A percentile compares a stretch with the other conserved stretches of the same genome.
phyloP scores from a whole-genome alignment of 768 basidiomycete genomes.

The Termitomyces sp. region DNA sequence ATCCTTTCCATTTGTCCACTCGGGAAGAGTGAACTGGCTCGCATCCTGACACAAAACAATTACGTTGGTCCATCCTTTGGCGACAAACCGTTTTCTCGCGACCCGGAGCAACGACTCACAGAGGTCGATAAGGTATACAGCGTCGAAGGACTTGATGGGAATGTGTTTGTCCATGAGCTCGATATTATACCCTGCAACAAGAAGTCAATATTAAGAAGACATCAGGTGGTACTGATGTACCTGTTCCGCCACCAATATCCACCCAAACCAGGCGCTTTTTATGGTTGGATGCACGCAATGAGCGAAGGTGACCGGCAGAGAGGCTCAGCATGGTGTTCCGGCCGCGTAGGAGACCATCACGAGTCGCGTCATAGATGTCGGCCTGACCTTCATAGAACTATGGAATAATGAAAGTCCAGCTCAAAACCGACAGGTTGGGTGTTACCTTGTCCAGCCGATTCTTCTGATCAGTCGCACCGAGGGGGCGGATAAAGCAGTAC shows the following conservation, averaged over 20 bases:
- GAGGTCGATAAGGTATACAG: constrained; percentile 67
- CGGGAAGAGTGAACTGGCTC: constrained; percentile 57
- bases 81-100: constrained; percentile 60
- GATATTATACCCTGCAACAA: constrained; percentile 43
- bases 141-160: constrained; percentile 55
- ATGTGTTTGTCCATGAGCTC: constrained; percentile 65
- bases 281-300: constrained; percentile 34
- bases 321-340: constrained; percentile 68
- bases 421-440: neutral
- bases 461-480: constrained; percentile 34
- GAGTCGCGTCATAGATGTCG: constrained; percentile 66
- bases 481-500: constrained; percentile 44
- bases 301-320: constrained; percentile 55
- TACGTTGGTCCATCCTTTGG: constrained; percentile 70
- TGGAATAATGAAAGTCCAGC: neutral
- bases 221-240: constrained; percentile 11
- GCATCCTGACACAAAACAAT: constrained; percentile 72
- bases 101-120: constrained; percentile 69
- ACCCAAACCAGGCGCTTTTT: constrained; percentile 62
- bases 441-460: constrained; percentile 39
- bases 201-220: neutral
- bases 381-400: constrained; percentile 69
- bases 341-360: constrained; percentile 56
- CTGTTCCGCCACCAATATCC: constrained; percentile 75
- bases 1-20: constrained; percentile 42